Evolutionary conservation across 2,329 filamentous ascomycete species (phyloP).

Genomic region (Onygenales sp.): DNA sequence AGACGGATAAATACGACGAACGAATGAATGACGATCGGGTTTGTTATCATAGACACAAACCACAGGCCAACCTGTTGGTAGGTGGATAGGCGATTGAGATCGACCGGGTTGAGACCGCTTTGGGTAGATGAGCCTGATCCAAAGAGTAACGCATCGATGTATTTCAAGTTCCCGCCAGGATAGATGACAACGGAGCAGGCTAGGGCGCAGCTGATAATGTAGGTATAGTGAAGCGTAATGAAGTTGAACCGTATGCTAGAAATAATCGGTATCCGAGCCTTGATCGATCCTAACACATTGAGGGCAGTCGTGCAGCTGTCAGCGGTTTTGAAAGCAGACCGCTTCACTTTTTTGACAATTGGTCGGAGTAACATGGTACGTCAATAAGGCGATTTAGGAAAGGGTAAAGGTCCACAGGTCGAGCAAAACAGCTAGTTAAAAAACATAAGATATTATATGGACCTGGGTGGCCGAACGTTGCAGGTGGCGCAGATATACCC

Average conservation of each 20-base stretch:
- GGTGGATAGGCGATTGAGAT: constrained; percentile 57
- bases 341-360: not conserved
- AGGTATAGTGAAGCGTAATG: constrained; percentile 51
- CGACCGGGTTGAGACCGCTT: constrained; percentile 74
- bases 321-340: not conserved
- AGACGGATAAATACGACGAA: constrained; percentile 85
- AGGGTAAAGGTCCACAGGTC: too few relatives aligned
- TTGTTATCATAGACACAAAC: constrained; percentile 61
- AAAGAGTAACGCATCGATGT: constrained; percentile 85
- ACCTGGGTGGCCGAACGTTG: too few relatives aligned
- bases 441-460: too few relatives aligned
- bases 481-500: too few relatives aligned
- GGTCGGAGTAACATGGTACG: not conserved
- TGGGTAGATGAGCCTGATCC: constrained; percentile 80
- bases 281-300: constrained; percentile 11
- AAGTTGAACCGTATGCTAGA: constrained; percentile 34
- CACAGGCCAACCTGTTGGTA: constrained; percentile 68
- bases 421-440: too few relatives aligned
- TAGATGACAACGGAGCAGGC: constrained; percentile 71
- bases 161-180: constrained; percentile 53
- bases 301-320: not conserved
- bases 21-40: constrained; percentile 75
- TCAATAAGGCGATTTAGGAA: too few relatives aligned
- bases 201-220: constrained; percentile 65
- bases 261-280: constrained; percentile 27